Conservation (phyloP, 805 yeast species). For the Metschnikowia anglica region DNA sequence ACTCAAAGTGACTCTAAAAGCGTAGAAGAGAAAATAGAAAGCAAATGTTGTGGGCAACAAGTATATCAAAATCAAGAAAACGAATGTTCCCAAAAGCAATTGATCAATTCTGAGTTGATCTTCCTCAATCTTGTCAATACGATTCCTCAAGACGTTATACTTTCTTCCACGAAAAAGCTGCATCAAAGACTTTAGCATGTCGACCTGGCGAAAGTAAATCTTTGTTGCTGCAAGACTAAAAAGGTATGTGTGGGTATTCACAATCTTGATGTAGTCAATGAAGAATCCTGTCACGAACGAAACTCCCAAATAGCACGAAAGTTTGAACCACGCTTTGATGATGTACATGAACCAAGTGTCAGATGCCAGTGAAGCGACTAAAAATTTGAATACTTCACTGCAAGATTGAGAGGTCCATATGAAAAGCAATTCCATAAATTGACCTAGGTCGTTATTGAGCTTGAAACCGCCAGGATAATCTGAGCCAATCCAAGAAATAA, state of each 20-base stretch:
- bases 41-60: constrained; percentile 85
- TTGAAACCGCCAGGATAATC: constrained; percentile 92
- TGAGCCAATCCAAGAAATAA: constrained; percentile 71
- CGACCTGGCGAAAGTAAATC: constrained; percentile 73
- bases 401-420: constrained; percentile 82
- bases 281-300: constrained; percentile 66
- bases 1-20: constrained; percentile 53
- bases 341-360: constrained; percentile 7
- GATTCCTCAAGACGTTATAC: constrained; percentile 74
- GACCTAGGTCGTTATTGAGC: constrained; percentile 80
- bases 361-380: neutral
- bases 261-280: constrained; percentile 61
- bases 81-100: constrained; percentile 79
- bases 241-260: constrained; percentile 70
- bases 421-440: constrained; percentile 81
- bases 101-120: constrained; percentile 75
- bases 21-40: constrained; percentile 74
- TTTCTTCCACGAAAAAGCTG: constrained; percentile 88
- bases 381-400: constrained; percentile 26
- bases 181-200: constrained; percentile 67
- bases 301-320: constrained; percentile 49
- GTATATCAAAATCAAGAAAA: constrained; percentile 77
- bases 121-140: constrained; percentile 75
- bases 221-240: constrained; percentile 79
- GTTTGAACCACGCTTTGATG: constrained; percentile 16